A percentile compares a stretch with the other conserved stretches of the same genome.
Evolutionary conservation across 441 rosid genomes (phyloP).

Genomic region (Capsella rubella): DNA sequence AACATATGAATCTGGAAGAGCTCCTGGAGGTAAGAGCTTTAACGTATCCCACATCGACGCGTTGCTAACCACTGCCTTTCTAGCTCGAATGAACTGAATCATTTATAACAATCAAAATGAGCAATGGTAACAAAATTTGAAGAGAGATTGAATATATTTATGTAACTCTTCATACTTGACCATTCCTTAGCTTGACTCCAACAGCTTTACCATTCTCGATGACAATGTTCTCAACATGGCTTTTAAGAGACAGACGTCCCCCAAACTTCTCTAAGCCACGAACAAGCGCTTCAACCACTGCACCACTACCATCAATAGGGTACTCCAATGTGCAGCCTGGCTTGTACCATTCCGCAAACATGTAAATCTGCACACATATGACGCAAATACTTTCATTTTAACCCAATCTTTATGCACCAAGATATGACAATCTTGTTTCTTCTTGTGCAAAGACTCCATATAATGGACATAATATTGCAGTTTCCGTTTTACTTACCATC

Average conservation of each 20-base stretch:
- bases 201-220: slow-evolving; percentile 77
- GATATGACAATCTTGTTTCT: background rate
- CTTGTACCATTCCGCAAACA: slow-evolving; percentile 97
- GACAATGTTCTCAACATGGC: slow-evolving; percentile 82
- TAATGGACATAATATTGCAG: background rate
- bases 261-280: slow-evolving; percentile 87
- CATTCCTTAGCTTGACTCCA: slow-evolving; percentile 83
- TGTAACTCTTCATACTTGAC: slow-evolving; percentile 66
- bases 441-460: no score
- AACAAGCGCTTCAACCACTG: slow-evolving; percentile 81
- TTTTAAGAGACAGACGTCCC: slow-evolving; percentile 70
- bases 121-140: background rate
- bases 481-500: slow-evolving; percentile 61
- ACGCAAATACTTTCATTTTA: background rate
- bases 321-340: slow-evolving; percentile 87
- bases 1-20: slow-evolving; percentile 64
- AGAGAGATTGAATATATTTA: background rate
- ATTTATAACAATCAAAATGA: slow-evolving; percentile 2
- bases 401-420: background rate
- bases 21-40: slow-evolving; percentile 70
- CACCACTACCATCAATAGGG: slow-evolving; percentile 90
- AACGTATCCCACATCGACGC: slow-evolving; percentile 97
- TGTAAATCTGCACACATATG: slow-evolving; percentile 65
- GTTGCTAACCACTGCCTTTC: slow-evolving; percentile 89
- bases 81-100: slow-evolving; percentile 79